Conservation (phyloP, 2,329 filamentous ascomycete genomes). For the Aspergillus quadricinctus region DNA sequence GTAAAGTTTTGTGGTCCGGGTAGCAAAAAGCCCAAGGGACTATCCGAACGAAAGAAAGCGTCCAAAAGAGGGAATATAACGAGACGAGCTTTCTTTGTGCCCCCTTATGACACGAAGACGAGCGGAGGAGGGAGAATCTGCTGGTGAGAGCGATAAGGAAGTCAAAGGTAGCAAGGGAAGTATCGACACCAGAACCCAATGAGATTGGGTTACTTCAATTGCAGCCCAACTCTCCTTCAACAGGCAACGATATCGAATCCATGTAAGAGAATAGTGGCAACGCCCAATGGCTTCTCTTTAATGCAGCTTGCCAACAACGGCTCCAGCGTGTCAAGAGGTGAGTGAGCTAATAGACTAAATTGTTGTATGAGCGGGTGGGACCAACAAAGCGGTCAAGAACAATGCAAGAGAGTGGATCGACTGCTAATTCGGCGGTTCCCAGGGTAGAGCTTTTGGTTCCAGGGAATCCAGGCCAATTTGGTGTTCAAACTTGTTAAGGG, state of each 20-base stretch:
- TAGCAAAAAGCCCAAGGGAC: background rate
- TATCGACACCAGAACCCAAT: background rate
- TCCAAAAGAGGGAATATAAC: background rate
- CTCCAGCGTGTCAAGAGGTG: background rate
- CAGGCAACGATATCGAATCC: background rate
- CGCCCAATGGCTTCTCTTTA: background rate
- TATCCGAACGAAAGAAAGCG: background rate
- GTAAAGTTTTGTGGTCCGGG: background rate
- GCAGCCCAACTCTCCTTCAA: constrained; percentile 1
- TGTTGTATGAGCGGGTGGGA: background rate
- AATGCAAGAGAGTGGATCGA: background rate
- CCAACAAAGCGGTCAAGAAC: background rate
- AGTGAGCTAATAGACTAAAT: background rate
- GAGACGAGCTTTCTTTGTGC: background rate
- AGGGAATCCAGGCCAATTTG: background rate
- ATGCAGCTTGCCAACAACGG: background rate
- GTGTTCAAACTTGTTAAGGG: background rate
- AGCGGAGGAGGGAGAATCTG: background rate
- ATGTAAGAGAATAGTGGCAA: background rate
- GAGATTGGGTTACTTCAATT: background rate
- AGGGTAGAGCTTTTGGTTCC: background rate
- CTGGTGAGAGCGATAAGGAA: background rate
- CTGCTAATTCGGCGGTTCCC: background rate
- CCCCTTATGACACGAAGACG: background rate
- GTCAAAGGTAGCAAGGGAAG: background rate